phyloP scores from a whole-genome alignment of 495 filamentous ascomycete genomes.

The Filosporella fistucella region DNA sequence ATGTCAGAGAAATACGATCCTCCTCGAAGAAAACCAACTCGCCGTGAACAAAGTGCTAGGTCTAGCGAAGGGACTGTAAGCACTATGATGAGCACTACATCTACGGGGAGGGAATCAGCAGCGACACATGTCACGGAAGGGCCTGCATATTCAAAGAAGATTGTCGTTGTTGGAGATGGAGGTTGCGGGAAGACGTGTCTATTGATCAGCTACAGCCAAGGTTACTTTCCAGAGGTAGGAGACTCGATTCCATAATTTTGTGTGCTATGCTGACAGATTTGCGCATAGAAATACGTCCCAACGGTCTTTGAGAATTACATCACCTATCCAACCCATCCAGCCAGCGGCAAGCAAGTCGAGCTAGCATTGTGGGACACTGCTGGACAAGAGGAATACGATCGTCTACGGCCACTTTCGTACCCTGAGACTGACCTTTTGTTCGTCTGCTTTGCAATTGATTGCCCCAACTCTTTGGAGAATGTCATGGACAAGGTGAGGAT shows the following conservation, averaged over 20 bases:
- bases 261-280: conserved; percentile 6
- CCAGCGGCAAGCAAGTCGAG: conserved; percentile 88
- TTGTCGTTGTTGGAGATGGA: conserved; percentile 96
- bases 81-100: conserved; percentile 64
- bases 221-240: conserved; percentile 93
- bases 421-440: conserved; percentile 97
- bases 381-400: conserved; percentile 97
- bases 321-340: conserved; percentile 83
- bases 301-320: conserved; percentile 99
- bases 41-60: conserved; percentile 49
- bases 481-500: conserved; percentile 90
- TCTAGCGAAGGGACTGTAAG: conserved; percentile 65
- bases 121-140: conserved; percentile 82
- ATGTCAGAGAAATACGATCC: conserved; percentile 39
- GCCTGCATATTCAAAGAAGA: conserved; percentile 94
- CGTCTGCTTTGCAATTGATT: conserved; percentile 99
- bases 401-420: conserved; percentile 90
- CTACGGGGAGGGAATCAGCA: conserved; percentile 66
- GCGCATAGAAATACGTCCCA: conserved; percentile 90
- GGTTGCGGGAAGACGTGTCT: conserved; percentile 99
- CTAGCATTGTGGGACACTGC: conserved; percentile 98
- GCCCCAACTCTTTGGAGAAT: conserved; percentile 95
- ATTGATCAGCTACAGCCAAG: conserved; percentile 95
- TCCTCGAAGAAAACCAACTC: conserved; percentile 36
- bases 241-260: conserved; percentile 1